Percentiles rank a stretch among this genome's conserved stretches.
These are phyloP conservation scores for Pythium insidiosum DNA, from an alignment of 352 stramenopile species.

Conservation along the genomic window DNA sequence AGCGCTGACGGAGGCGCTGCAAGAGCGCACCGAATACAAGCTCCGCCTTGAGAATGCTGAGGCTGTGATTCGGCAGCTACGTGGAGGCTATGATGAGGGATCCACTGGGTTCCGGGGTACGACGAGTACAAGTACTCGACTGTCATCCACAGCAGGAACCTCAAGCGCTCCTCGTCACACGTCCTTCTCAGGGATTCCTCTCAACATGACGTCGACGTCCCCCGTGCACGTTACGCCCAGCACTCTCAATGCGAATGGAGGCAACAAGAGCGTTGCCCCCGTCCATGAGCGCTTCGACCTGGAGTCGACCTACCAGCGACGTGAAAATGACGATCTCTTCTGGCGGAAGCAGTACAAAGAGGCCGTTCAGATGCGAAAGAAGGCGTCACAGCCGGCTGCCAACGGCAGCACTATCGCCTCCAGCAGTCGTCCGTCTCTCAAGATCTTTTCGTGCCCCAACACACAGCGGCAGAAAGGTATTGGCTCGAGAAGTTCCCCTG, in stretches of 20 bases:
- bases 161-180: background rate
- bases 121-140: too few relatives aligned
- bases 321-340: slow-evolving; percentile 20
- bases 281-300: slow-evolving; percentile 17
- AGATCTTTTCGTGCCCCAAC: slow-evolving; percentile 64
- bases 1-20: slow-evolving; percentile 39
- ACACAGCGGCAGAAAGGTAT: slow-evolving; percentile 31
- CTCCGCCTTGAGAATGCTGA: slow-evolving; percentile 38
- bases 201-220: slow-evolving; percentile 15
- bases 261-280: too few relatives aligned
- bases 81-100: slow-evolving; percentile 16
- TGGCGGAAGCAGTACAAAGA: slow-evolving; percentile 23
- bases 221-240: slow-evolving; percentile 6
- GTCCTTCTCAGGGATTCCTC: slow-evolving; percentile 1
- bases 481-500: slow-evolving; percentile 6
- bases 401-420: too few relatives aligned
- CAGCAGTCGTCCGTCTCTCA: slow-evolving; percentile 35
- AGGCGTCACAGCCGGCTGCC: too few relatives aligned
- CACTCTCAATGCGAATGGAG: background rate
- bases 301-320: slow-evolving; percentile 18
- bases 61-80: slow-evolving; percentile 27
- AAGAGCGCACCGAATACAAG: slow-evolving; percentile 49
- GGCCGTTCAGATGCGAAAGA: slow-evolving; percentile 20
- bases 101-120: slow-evolving; percentile 2
- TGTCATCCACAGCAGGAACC: background rate